phyloP scores from a whole-genome alignment of 2,329 filamentous ascomycete species.

The Alternaria sp. region DNA sequence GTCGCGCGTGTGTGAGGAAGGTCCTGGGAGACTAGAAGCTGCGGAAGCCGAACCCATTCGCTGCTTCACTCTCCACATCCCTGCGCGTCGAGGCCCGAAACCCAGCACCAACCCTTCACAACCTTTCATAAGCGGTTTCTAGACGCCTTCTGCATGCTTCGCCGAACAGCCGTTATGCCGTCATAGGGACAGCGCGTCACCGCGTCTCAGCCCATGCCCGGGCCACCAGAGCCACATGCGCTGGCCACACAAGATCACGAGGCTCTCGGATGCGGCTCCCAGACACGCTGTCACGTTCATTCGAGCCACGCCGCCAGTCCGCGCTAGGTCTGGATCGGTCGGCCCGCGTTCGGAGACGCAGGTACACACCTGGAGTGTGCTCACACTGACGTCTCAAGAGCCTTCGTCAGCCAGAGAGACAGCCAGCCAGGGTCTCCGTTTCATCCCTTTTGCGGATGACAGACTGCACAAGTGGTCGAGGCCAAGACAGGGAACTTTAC shows the following conservation, averaged over 20 bases:
- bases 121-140: constrained; percentile 21
- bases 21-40: constrained; percentile 22
- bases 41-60: constrained; percentile 24
- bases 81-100: constrained; percentile 20
- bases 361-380: constrained; percentile 31
- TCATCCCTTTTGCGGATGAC: constrained; percentile 31
- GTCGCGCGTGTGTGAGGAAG: constrained; percentile 26
- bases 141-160: constrained; percentile 35
- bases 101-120: constrained; percentile 33
- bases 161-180: constrained; percentile 23
- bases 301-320: constrained; percentile 26
- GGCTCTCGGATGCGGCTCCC: constrained; percentile 29
- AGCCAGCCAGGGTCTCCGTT: constrained; percentile 22
- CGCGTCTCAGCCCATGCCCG: constrained; percentile 26
- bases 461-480: constrained; percentile 10
- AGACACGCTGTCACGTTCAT: constrained; percentile 34
- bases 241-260: constrained; percentile 31
- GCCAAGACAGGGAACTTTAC: constrained; percentile 24
- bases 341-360: constrained; percentile 32
- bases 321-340: constrained; percentile 5
- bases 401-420: constrained; percentile 30
- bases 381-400: constrained; percentile 17
- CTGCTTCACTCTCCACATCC: constrained; percentile 37
- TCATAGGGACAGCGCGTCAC: constrained; percentile 28
- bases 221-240: constrained; percentile 33